Base-by-base conservation (phyloP, 176 grass and related monocot species). In the Alloteropsis semialata region DNA sequence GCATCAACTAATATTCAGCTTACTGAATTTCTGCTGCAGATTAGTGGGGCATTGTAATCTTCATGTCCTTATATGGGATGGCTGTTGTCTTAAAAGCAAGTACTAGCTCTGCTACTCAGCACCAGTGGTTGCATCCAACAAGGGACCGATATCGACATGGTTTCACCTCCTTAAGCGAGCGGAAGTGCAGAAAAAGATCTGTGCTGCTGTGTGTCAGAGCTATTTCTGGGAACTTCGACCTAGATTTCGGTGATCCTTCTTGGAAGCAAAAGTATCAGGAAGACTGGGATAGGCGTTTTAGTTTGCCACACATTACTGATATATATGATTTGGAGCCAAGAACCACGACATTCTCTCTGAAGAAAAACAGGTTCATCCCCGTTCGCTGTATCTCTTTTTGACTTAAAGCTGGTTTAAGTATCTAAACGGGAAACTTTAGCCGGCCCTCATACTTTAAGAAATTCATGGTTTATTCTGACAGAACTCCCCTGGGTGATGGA, bases 301-400 rank as follows among this genome's bases (percentile, higher is more conserved):
- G 53, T 88, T 86, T 98, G 84, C 95, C 90, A 50, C 95, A 98
- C 78, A 88, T 98, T 29, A 95, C 72, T 14, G 92, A 98, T 89
- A 77, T 98, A 84, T 90, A 93, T 86, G 92, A 95, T 91, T 68
- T 93, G 41, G 75, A 88, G 59, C 95, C 95, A 86, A 95, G 86
- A 32, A 76, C 85, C 73, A 98, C 82, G 76, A 84, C 95, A 30
- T 98, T 98, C 51, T 93, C 90, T 79, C 89, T 93, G 65, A 91
- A 98, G 73, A 92, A 95, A 86, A 91, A 86, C 82, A 91, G 92
- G 95, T 98, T 64, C 50, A 22, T 65, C 65, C 55, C 10, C 61
- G 19, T 42, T 54, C 28, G 4, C 21, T 78, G 15, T 5, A 76
- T 73, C 65, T 65, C 79, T 32, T 13, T 49, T 69, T 81, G 64